phyloP scores from a whole-genome alignment of 345 rosid species.

The Eutrema heterophyllum region DNA sequence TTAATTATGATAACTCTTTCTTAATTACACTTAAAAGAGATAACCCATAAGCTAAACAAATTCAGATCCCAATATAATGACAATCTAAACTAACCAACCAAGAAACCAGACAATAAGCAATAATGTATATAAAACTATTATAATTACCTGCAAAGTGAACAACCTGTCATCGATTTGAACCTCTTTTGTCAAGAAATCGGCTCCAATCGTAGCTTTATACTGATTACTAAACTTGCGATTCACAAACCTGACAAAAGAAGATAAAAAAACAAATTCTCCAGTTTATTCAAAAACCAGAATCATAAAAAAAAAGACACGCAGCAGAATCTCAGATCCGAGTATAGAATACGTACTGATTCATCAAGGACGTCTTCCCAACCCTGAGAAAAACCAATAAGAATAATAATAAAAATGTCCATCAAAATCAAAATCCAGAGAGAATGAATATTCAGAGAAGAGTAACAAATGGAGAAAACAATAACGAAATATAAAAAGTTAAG shows the following conservation, averaged over 20 bases:
- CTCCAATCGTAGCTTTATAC: conserved; percentile 47
- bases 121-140: not conserved
- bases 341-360: conserved; percentile 66
- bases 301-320: not conserved
- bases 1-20: no score
- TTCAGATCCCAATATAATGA: not conserved
- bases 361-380: conserved; percentile 88
- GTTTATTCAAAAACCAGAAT: not conserved
- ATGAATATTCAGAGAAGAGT: not conserved
- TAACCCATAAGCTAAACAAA: not conserved
- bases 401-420: not conserved
- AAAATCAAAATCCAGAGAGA: not conserved
- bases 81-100: no score
- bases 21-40: no score
- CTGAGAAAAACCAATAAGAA: conserved; percentile 29
- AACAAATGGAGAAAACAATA: not conserved
- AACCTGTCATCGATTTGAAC: conserved; percentile 75
- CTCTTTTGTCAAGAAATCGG: conserved; percentile 32
- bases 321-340: conserved; percentile 14
- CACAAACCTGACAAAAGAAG: conserved; percentile 52
- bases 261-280: not conserved
- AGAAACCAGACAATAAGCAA: no score
- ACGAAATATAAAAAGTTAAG: not conserved
- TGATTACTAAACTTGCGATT: conserved; percentile 85
- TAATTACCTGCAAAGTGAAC: conserved; percentile 78